These are phyloP conservation scores for Saururus chinensis DNA, from an alignment of 164 flowering plant genomes.

Conservation along the genomic window DNA sequence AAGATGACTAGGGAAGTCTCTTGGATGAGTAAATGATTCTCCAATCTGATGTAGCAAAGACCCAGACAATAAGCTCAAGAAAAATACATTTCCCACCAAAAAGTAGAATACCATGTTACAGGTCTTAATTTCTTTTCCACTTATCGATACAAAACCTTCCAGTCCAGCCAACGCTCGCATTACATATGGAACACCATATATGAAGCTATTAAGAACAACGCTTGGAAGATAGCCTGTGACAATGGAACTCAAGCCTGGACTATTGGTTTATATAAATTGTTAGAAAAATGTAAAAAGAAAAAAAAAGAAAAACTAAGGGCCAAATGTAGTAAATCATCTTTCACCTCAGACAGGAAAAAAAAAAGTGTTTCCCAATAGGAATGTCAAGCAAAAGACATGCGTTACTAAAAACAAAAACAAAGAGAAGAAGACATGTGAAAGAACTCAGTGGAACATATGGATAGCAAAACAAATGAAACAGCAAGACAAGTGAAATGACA, in stretches of 20 bases:
- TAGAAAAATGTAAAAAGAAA: too few relatives aligned
- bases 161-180: constrained; percentile 50
- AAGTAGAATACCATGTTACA: constrained; percentile 92
- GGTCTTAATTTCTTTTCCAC: constrained; percentile 66
- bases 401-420: too few relatives aligned
- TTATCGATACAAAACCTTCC: constrained; percentile 57
- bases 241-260: constrained; percentile 78
- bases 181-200: constrained; percentile 67
- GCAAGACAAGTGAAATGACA: too few relatives aligned
- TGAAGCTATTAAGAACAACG: constrained; percentile 61
- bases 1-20: constrained; percentile 59
- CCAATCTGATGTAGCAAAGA: constrained; percentile 81
- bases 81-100: constrained; percentile 82
- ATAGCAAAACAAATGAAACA: too few relatives aligned
- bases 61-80: constrained; percentile 79
- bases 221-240: constrained; percentile 91
- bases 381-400: too few relatives aligned
- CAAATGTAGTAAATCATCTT: too few relatives aligned
- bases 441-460: too few relatives aligned
- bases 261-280: constrained; percentile 13
- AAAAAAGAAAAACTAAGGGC: too few relatives aligned
- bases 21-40: constrained; percentile 60
- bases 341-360: too few relatives aligned
- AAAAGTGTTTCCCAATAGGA: too few relatives aligned
- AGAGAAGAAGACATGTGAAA: too few relatives aligned